phyloP scores from a whole-genome alignment of 2,329 filamentous ascomycete species.

The Xylaria hypoxylon region DNA sequence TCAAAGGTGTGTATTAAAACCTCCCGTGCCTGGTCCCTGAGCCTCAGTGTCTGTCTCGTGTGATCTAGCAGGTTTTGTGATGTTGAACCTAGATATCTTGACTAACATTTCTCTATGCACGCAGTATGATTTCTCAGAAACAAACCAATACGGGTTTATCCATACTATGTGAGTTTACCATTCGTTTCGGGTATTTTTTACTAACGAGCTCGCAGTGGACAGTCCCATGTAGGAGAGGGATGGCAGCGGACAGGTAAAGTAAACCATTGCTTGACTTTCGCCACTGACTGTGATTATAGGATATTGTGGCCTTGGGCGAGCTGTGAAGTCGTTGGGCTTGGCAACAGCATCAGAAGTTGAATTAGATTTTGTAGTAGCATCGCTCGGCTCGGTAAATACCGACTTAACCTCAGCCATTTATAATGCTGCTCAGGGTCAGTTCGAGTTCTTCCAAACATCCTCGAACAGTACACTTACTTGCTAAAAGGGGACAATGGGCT shows the following conservation, averaged over 20 bases:
- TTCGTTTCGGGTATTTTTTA: neutral
- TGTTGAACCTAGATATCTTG: no score
- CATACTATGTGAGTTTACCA: conserved; percentile 76
- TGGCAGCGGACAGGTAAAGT: conserved; percentile 59
- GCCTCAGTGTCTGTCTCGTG: no score
- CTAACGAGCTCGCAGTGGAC: conserved; percentile 60
- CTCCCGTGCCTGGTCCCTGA: no score
- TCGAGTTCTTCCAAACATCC: conserved; percentile 11
- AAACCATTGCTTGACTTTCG: conserved; percentile 28
- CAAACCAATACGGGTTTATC: conserved; percentile 79
- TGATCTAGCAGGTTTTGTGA: no score
- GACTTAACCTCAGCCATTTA: conserved; percentile 71
- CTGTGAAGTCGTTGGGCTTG: conserved; percentile 73
- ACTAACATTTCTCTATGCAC: no score
- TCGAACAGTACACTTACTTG: conserved; percentile 21
- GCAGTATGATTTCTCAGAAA: conserved; percentile 82
- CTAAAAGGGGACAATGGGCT: conserved; percentile 57
- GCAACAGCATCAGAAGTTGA: conserved; percentile 66
- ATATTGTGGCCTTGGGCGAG: conserved; percentile 77
- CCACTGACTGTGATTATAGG: conserved; percentile 61
- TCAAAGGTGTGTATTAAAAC: conserved; percentile 53
- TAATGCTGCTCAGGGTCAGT: conserved; percentile 65
- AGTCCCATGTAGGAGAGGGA: conserved; percentile 63
- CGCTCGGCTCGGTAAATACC: conserved; percentile 79
- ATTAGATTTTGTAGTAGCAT: conserved; percentile 83